These are phyloP conservation scores for Mycena galopus DNA, from an alignment of 768 basidiomycete species.

Conservation along the genomic window DNA sequence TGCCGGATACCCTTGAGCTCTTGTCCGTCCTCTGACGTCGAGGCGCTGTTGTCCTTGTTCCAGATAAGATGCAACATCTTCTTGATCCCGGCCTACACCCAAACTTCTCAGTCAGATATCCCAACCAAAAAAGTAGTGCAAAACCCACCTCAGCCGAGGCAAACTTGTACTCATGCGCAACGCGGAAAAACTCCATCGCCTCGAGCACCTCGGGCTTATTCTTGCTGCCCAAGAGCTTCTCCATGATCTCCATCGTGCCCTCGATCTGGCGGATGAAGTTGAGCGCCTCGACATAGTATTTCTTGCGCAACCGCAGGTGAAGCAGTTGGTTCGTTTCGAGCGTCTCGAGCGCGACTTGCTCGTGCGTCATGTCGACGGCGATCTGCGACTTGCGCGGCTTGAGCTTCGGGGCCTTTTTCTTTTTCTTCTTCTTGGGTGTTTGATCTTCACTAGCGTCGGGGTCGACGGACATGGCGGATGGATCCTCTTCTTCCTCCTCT, in stretches of 20 bases:
- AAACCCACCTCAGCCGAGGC: constrained; percentile 76
- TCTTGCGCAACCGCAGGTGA: constrained; percentile 79
- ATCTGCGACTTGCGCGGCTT: constrained; percentile 78
- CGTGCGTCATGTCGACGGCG: constrained; percentile 78
- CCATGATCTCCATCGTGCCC: constrained; percentile 76
- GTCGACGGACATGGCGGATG: constrained; percentile 54
- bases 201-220: constrained; percentile 88
- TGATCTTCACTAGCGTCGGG: constrained; percentile 48
- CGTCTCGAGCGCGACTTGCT: constrained; percentile 78
- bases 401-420: constrained; percentile 59
- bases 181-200: constrained; percentile 90
- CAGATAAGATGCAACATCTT: constrained; percentile 98
- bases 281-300: constrained; percentile 89
- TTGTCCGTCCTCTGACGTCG: constrained; percentile 71
- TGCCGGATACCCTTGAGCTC: constrained; percentile 92
- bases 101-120: constrained; percentile 19
- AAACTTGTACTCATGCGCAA: constrained; percentile 85
- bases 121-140: background rate
- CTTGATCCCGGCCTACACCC: constrained; percentile 82
- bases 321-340: constrained; percentile 76
- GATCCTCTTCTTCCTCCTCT: constrained; percentile 51
- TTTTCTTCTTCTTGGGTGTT: constrained; percentile 54
- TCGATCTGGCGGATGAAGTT: constrained; percentile 78
- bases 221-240: constrained; percentile 86
- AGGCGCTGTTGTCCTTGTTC: constrained; percentile 90